A percentile compares a stretch with the other conserved stretches of the same genome.
phyloP scores from a whole-genome alignment of 2,329 filamentous ascomycete species.

The Lecanoromycetidae sp. region DNA sequence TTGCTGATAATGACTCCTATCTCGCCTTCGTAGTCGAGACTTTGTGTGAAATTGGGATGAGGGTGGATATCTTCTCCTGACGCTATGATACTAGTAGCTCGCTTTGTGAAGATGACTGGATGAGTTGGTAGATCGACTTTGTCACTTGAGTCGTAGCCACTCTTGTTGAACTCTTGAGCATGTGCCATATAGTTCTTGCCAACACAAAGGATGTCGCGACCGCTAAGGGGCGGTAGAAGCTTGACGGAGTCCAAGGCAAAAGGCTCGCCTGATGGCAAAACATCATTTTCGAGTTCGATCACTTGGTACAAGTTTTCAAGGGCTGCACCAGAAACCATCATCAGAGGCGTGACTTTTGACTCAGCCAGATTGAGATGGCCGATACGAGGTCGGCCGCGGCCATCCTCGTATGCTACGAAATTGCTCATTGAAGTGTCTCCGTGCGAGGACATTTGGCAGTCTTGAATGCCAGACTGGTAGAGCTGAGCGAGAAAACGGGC shows the following conservation, averaged over 20 bases:
- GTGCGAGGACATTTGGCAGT: too few relatives aligned
- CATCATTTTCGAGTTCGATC: slow-evolving; percentile 33
- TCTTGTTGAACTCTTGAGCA: slow-evolving; percentile 45
- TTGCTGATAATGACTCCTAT: slow-evolving; percentile 46
- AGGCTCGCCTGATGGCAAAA: slow-evolving; percentile 27
- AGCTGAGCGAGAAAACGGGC: too few relatives aligned
- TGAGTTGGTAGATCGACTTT: slow-evolving; percentile 41
- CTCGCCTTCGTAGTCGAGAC: slow-evolving; percentile 45
- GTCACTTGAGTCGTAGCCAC: slow-evolving; percentile 44
- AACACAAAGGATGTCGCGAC: slow-evolving; percentile 43
- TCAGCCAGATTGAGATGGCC: slow-evolving; percentile 32
- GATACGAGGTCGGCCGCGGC: slow-evolving; percentile 24
- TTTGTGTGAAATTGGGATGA: slow-evolving; percentile 38
- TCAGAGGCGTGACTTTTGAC: slow-evolving; percentile 32
- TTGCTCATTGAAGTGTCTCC: slow-evolving; percentile 29
- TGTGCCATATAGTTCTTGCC: slow-evolving; percentile 48
- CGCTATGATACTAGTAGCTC: slow-evolving; percentile 41
- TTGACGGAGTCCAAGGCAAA: slow-evolving; percentile 29
- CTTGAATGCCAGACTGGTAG: too few relatives aligned
- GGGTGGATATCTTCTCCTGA: slow-evolving; percentile 36
- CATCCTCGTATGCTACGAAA: slow-evolving; percentile 28
- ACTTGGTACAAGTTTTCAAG: slow-evolving; percentile 40
- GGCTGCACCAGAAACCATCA: slow-evolving; percentile 36
- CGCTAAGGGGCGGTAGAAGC: slow-evolving; percentile 36
- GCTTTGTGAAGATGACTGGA: slow-evolving; percentile 46